Base-by-base conservation (phyloP, 116 monocot species). In the Dioscorea cayenensis region DNA sequence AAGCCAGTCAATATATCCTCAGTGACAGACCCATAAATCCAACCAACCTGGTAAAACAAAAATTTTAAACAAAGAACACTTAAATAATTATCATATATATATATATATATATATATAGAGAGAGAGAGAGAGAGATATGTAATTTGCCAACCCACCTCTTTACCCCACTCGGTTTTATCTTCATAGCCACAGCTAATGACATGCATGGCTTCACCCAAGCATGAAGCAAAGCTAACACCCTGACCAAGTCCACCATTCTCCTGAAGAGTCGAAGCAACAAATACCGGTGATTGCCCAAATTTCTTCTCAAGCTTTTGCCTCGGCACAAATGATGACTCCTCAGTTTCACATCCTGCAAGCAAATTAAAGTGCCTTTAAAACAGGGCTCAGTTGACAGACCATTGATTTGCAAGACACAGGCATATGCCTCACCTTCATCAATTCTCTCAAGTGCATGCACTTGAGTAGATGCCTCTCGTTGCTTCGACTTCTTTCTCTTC, bases 1-100 rank as follows among this genome's bases (percentile, higher is more conserved):
- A 91, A 91, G 19, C 91, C 91, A 14, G 91, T 91, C 65, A 91
- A 65, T 25, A 91, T 87, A 78, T 91, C 90, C 52, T 91, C 90
- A 5, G 90, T 91, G 11, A 91, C 84, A 17, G 87, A 91, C 18
- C 86, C 86, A 71, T 87, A 87, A 55, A 89, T 85, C 86, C 86
- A 85, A 12, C 87, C 86, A 81, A 84, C 86, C 86, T 90, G 76
- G 28, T 69, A 64, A 29, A 13, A 66, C 8, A 22, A 81, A 59
- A 23, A 62, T 48, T 48, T 67, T 1, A 12, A 67, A 36, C 21
- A 2, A 17, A 65, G 35, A 63, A 23, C 11, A 63, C 22, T 14
- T 7, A 55, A 22, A 63, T 63, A 63, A 70, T 52, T 22, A 58
- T 6, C 48, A 9, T 18, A 23, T 29, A 20, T 22, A 4, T 19